Conservation (phyloP, 768 basidiomycete species). For the Leccinum aurantiacum region DNA sequence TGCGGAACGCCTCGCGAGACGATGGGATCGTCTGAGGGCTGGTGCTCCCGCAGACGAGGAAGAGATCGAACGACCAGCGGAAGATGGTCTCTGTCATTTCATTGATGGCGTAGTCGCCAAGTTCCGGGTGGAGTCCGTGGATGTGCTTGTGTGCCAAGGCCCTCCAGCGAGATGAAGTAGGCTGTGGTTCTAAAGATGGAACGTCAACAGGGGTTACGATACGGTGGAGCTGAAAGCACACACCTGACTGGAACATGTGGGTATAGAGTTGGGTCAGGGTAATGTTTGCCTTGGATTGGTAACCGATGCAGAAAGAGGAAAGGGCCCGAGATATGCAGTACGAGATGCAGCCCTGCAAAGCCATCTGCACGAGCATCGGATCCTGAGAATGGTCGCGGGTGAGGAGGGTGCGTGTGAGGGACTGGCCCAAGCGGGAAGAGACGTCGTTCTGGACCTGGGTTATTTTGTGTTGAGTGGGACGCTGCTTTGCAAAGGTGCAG, state of each 20-base stretch:
- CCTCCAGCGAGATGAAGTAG: conserved; percentile 76
- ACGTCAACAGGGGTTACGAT: conserved; percentile 15
- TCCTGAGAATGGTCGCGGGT: conserved; percentile 71
- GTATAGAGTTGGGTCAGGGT: conserved; percentile 61
- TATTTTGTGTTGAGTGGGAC: conserved; percentile 40
- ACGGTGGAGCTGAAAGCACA: conserved; percentile 17
- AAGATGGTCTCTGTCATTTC: conserved; percentile 75
- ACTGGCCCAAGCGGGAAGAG: conserved; percentile 59
- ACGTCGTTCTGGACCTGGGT: conserved; percentile 60
- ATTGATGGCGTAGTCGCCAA: conserved; percentile 64
- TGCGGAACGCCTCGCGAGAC: conserved; percentile 42
- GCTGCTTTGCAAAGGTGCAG: conserved; percentile 50
- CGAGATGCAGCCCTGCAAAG: conserved; percentile 68
- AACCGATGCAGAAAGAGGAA: conserved; percentile 71
- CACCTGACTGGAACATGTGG: conserved; percentile 56
- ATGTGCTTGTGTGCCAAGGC: conserved; percentile 70
- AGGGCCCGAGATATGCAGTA: conserved; percentile 67
- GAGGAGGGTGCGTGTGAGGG: conserved; percentile 59
- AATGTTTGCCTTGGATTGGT: conserved; percentile 67
- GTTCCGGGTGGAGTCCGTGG: conserved; percentile 62
- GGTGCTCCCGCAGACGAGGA: conserved; percentile 61
- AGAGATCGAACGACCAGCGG: conserved; percentile 68
- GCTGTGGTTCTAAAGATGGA: conserved; percentile 59
- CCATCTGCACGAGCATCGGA: conserved; percentile 74
- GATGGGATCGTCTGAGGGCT: conserved; percentile 38